A percentile compares a stretch with the other conserved stretches of the same genome.
Evolutionary conservation across 331 rosid species (phyloP).

Genomic region (Acacia concinna): DNA sequence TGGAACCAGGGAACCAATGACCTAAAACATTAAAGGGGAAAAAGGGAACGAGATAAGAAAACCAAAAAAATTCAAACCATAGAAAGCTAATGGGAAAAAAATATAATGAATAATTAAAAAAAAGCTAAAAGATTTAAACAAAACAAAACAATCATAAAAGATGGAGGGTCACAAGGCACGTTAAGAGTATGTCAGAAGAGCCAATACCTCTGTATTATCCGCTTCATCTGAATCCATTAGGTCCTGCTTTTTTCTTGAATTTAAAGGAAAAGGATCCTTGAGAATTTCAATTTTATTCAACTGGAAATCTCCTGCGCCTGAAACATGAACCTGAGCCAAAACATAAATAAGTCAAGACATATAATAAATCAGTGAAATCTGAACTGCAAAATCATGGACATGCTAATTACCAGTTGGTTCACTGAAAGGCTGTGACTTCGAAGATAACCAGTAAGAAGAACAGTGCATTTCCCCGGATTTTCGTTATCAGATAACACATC

Average conservation of each 20-base stretch:
- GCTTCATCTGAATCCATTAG: slow-evolving; percentile 71
- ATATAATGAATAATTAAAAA: too few species aligned
- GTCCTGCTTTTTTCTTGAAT: slow-evolving; percentile 64
- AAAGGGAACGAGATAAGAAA: slow-evolving; percentile 18
- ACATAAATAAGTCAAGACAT: slow-evolving; percentile 38
- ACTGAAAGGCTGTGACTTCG: slow-evolving; percentile 73
- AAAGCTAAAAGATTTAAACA: background rate
- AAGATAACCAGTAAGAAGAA: slow-evolving; percentile 80
- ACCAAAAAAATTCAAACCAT: background rate
- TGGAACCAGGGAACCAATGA: slow-evolving; percentile 55
- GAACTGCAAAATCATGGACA: slow-evolving; percentile 30
- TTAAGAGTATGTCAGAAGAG: background rate
- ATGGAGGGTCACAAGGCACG: background rate
- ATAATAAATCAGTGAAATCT: slow-evolving; percentile 22
- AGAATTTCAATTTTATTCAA: slow-evolving; percentile 71
- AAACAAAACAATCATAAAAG: background rate
- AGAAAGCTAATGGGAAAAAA: background rate
- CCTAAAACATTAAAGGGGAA: slow-evolving; percentile 44
- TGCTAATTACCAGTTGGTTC: slow-evolving; percentile 75
- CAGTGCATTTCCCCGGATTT: slow-evolving; percentile 56
- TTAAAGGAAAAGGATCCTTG: slow-evolving; percentile 81
- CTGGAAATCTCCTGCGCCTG: slow-evolving; percentile 96
- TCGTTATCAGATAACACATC: slow-evolving; percentile 47
- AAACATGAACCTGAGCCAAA: slow-evolving; percentile 74
- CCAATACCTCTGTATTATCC: slow-evolving; percentile 57